Conservation (phyloP, 176 grass and related monocot genomes). For the Cocos nucifera region DNA sequence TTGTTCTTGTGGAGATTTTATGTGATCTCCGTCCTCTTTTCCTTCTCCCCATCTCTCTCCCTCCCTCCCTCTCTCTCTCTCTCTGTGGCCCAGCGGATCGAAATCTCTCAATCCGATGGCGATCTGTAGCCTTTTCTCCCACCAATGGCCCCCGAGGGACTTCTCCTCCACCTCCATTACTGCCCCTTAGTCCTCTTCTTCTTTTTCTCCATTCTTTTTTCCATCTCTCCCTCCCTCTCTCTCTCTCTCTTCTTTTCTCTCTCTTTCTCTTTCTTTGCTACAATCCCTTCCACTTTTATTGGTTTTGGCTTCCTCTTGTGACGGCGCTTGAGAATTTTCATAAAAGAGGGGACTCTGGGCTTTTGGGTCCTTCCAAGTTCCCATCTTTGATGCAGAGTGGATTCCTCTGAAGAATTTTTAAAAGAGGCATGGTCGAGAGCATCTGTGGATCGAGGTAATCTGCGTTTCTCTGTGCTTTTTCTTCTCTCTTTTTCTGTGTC, state of each 20-base stretch:
- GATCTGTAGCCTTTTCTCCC: slow-evolving; percentile 10
- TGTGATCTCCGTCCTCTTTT: slow-evolving; percentile 18
- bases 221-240: too few species aligned
- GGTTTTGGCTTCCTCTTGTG: too few species aligned
- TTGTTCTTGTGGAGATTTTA: slow-evolving; percentile 26
- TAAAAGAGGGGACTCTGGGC: too few species aligned
- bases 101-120: slow-evolving; percentile 1
- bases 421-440: too few species aligned
- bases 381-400: too few species aligned
- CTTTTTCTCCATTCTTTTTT: neutral
- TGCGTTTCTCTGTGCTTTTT: too few species aligned
- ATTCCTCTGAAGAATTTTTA: too few species aligned
- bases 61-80: neutral
- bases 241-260: neutral
- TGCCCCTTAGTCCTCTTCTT: neutral
- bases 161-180: neutral
- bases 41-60: neutral
- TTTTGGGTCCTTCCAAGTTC: too few species aligned
- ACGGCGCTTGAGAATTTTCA: too few species aligned
- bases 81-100: slow-evolving; percentile 1
- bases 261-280: neutral
- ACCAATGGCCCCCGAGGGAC: neutral
- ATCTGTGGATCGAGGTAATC: too few species aligned
- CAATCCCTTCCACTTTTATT: too few species aligned
- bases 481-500: too few species aligned